A percentile compares a stretch with the other conserved stretches of the same genome.
Evolutionary conservation across 2,329 filamentous ascomycete species (phyloP).

Genomic region (Ascochyta fabae): DNA sequence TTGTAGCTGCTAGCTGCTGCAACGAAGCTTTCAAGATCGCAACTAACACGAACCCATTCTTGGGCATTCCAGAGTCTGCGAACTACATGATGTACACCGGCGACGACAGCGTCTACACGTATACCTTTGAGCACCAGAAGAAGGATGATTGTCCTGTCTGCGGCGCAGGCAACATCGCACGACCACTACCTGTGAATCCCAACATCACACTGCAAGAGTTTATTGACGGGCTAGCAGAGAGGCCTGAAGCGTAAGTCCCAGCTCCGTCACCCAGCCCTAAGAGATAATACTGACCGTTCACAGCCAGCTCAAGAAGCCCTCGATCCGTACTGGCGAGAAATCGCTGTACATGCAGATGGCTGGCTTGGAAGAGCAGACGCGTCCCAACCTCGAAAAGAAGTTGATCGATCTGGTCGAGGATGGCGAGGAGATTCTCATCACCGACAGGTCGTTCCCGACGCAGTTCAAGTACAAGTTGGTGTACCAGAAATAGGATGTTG

Average conservation of each 20-base stretch:
- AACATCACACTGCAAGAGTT: slow-evolving; percentile 80
- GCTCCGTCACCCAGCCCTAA: not conserved
- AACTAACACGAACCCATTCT: slow-evolving; percentile 78
- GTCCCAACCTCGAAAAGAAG: slow-evolving; percentile 80
- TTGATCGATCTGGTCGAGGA: slow-evolving; percentile 77
- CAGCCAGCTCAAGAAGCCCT: slow-evolving; percentile 87
- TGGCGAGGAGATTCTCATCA: slow-evolving; percentile 89
- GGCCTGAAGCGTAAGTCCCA: slow-evolving; percentile 71
- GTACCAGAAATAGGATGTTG: slow-evolving; percentile 48
- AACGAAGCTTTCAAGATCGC: slow-evolving; percentile 97
- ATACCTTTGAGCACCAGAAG: slow-evolving; percentile 93
- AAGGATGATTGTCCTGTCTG: slow-evolving; percentile 96
- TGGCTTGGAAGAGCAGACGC: slow-evolving; percentile 81
- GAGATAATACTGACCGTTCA: slow-evolving; percentile 19
- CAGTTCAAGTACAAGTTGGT: slow-evolving; percentile 68
- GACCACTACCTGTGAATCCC: slow-evolving; percentile 74
- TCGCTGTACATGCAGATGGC: slow-evolving; percentile 92
- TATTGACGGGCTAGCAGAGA: slow-evolving; percentile 79
- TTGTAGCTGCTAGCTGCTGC: slow-evolving; percentile 93
- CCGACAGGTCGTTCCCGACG: slow-evolving; percentile 85
- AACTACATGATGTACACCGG: slow-evolving; percentile 99
- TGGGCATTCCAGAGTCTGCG: slow-evolving; percentile 73
- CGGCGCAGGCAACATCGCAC: slow-evolving; percentile 71
- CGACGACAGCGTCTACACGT: slow-evolving; percentile 94
- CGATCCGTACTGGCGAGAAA: slow-evolving; percentile 78